A percentile compares a stretch with the other conserved stretches of the same genome.
Conservation (phyloP, 2,329 filamentous ascomycete genomes). For the Neoarthrinium moseri region DNA sequence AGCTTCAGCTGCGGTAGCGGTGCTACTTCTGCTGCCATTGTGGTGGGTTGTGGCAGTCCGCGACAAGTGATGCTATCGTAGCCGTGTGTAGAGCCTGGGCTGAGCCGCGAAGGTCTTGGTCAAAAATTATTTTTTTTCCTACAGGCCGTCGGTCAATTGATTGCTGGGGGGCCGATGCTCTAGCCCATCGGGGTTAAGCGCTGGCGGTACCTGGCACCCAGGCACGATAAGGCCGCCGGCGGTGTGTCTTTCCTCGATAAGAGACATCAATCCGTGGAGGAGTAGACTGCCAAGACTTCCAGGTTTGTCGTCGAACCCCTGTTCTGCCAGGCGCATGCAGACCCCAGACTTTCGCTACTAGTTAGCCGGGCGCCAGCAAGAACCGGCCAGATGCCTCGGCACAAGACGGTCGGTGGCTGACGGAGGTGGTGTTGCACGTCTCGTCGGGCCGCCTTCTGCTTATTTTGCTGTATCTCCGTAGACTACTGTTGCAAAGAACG, state of each 20-base stretch:
- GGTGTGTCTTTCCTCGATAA: too few species aligned
- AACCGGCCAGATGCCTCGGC: constrained; percentile 3
- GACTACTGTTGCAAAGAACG: too few species aligned
- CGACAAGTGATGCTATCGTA: too few species aligned
- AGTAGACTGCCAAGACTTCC: not conserved
- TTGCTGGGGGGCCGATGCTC: constrained; percentile 4
- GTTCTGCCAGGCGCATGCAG: not conserved
- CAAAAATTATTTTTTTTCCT: constrained; percentile 12
- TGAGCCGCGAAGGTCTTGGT: not conserved
- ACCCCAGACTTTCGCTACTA: too few species aligned
- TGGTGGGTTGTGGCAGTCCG: constrained; percentile 12
- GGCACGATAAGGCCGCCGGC: not conserved
- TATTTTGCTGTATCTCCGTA: not conserved
- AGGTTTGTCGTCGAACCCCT: not conserved
- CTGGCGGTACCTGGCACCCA: not conserved
- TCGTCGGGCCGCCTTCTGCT: not conserved
- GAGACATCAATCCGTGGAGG: too few species aligned
- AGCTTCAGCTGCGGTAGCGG: constrained; percentile 80
- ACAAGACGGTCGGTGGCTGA: not conserved
- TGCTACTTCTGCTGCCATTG: constrained; percentile 84
- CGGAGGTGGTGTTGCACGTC: not conserved
- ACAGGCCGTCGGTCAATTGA: constrained; percentile 12
- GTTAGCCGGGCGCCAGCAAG: too few species aligned
- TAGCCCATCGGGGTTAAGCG: not conserved
- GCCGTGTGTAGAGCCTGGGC: not conserved